Evolutionary conservation across 306 rosid species (phyloP), one percentile per base, ranked within the genome.

Genomic region (Nissolia schottii): DNA sequence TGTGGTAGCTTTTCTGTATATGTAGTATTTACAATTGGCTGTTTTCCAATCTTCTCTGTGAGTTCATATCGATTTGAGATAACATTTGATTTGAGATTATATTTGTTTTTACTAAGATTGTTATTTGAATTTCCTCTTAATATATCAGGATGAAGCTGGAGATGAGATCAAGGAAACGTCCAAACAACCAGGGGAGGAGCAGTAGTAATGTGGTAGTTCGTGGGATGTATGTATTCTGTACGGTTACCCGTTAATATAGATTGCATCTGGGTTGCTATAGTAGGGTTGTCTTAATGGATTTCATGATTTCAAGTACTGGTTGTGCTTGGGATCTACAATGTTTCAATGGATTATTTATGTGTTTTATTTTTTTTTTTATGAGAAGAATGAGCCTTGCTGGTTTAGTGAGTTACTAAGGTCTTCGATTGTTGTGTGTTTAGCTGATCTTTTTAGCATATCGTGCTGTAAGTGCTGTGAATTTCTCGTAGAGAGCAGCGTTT

Each of bases 121-220:
- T 46, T 8, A n/a, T 5, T 62, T 25, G 67, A 48, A 50, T 48
- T 3, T 16, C 18, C 54, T 66, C 53, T 46, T 6, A 24, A 64
- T 48, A 20, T 58, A 35, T 69, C 73, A 93, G 98, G 98, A 93
- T 64, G 98, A 93, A 13, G 90, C 96, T 11, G 98, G 96, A 9
- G 96, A 93, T 34, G 98, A 93, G 80, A 90, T 90, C 74, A 93
- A 93, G 89, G 98, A 93, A 78, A 82, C 98, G 59, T 79, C 98
- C 29, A 90, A 93, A 18, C 94, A 83, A 65, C 68, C 96, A 5
- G 87, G 70, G 18, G 96, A 90, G 19, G 81, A 85, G 22, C 86
- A 81, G 81, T 65, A 83, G 84, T 88, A 73, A 76, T 24, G 22
- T 59, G 71, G 62, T 50, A 41, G 54, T 77, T 77, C 54, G 11